Percentiles rank a stretch among this genome's conserved stretches.
phyloP scores from a whole-genome alignment of 1,284 basidiomycete species.

The Tremellales sp. region DNA sequence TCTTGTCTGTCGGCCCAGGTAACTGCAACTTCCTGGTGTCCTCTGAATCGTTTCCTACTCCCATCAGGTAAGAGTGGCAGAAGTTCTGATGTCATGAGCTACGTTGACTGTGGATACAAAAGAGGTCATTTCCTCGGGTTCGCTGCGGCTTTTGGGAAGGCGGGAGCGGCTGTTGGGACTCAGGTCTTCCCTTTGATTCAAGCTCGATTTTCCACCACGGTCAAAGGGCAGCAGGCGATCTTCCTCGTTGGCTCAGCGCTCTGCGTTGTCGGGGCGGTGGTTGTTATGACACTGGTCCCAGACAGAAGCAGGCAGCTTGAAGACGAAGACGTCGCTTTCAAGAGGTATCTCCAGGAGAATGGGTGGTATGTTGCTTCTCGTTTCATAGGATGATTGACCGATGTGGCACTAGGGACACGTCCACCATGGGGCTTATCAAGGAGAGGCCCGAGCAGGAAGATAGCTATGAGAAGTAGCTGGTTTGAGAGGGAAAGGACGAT shows the following conservation, averaged over 20 bases:
- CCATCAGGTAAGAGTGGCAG: constrained; percentile 8
- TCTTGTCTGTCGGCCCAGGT: constrained; percentile 11
- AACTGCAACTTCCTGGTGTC: constrained; percentile 17
- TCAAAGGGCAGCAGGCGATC: constrained; percentile 30
- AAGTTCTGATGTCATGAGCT: background rate
- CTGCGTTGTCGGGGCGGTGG: constrained; percentile 22
- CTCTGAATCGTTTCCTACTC: constrained; percentile 11
- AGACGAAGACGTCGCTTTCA: constrained; percentile 23
- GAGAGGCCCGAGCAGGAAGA: too few relatives aligned
- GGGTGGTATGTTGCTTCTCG: constrained; percentile 15
- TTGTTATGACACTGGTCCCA: constrained; percentile 25
- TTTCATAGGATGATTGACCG: too few relatives aligned
- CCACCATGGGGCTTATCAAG: too few relatives aligned
- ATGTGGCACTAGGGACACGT: too few relatives aligned
- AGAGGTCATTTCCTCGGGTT: constrained; percentile 64
- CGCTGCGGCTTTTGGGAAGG: constrained; percentile 62
- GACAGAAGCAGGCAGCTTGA: constrained; percentile 18
- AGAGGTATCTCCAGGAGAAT: constrained; percentile 22
- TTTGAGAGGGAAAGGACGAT: too few relatives aligned
- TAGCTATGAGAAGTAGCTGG: too few relatives aligned
- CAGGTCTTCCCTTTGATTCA: constrained; percentile 24
- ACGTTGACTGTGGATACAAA: background rate
- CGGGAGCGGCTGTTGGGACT: constrained; percentile 56
- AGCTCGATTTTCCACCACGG: constrained; percentile 15
- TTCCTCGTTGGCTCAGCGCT: constrained; percentile 30